Conservation (phyloP, 495 filamentous ascomycete species). For the Xylaria bambusicola region DNA sequence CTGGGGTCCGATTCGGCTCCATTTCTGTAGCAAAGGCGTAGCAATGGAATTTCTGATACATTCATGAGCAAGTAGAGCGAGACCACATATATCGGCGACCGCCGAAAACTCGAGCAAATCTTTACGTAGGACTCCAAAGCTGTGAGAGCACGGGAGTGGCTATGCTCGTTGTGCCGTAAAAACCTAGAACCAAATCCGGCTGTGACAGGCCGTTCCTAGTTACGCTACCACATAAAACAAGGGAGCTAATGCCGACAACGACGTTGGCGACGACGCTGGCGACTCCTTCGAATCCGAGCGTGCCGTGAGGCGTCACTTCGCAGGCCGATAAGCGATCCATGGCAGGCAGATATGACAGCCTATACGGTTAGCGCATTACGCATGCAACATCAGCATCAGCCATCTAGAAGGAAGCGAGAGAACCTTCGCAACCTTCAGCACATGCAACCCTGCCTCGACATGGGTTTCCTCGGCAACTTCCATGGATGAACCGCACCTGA, state of each 20-base stretch:
- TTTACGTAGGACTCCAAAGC: no score
- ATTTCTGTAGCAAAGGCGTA: conserved; percentile 29
- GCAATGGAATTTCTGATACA: not conserved
- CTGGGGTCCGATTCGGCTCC: conserved; percentile 21
- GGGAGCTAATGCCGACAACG: no score
- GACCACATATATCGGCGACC: not conserved
- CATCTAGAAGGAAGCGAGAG: no score
- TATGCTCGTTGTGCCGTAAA: not conserved
- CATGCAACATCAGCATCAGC: no score
- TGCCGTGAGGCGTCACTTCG: not conserved
- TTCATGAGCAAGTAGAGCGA: not conserved
- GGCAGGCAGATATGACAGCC: not conserved
- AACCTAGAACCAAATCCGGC: not conserved
- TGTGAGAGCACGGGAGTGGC: not conserved
- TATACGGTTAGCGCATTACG: not conserved
- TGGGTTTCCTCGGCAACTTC: not conserved
- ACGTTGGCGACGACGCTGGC: no score
- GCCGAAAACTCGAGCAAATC: no score
- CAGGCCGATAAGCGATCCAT: not conserved
- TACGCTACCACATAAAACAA: no score
- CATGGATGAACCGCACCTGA: not conserved
- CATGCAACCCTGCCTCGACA: not conserved
- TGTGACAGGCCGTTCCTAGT: not conserved
- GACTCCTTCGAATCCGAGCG: no score
- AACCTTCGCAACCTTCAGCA: not conserved